These are phyloP conservation scores for Penicillium samsonianum DNA, from an alignment of 495 filamentous ascomycete genomes.

Conservation along the genomic window DNA sequence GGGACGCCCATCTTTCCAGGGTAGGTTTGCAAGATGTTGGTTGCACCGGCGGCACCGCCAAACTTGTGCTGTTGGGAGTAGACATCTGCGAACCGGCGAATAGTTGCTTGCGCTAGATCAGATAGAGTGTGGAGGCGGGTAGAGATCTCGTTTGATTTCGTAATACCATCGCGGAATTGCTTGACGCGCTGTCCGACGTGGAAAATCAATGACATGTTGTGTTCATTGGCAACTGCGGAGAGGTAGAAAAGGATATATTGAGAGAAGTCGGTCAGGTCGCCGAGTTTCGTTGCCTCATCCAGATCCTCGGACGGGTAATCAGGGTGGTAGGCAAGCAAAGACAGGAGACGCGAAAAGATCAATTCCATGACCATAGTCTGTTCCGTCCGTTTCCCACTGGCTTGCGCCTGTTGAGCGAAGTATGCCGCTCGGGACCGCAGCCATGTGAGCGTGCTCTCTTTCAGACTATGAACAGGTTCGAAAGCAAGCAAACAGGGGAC, in stretches of 20 bases:
- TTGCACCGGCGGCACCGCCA: conserved; percentile 64
- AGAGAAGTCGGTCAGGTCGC: conserved; percentile 75
- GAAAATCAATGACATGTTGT: conserved; percentile 86
- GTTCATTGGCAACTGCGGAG: conserved; percentile 74
- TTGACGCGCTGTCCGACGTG: conserved; percentile 93
- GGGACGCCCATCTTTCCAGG: conserved; percentile 81
- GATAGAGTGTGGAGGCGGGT: conserved; percentile 76
- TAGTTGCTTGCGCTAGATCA: conserved; percentile 80
- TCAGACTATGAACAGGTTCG: conserved; percentile 71
- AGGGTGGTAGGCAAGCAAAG: conserved; percentile 89
- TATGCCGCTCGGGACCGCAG: conserved; percentile 69
- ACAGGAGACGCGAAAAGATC: conserved; percentile 81
- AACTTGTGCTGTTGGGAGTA: conserved; percentile 53
- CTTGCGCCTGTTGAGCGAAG: conserved; percentile 44
- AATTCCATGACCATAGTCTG: conserved; percentile 72
- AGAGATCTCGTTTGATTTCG: conserved; percentile 53
- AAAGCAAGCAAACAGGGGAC: conserved; percentile 88
- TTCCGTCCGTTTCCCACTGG: conserved; percentile 43
- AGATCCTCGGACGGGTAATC: conserved; percentile 65
- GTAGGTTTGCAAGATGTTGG: conserved; percentile 75
- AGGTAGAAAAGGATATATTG: conserved; percentile 90
- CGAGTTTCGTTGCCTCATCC: conserved; percentile 55
- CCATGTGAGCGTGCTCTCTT: conserved; percentile 79
- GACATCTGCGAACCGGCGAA: conserved; percentile 73
- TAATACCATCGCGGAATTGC: conserved; percentile 78